Base-by-base conservation (phyloP, 257 asterid genomes). In the Solanum etuberosum region DNA sequence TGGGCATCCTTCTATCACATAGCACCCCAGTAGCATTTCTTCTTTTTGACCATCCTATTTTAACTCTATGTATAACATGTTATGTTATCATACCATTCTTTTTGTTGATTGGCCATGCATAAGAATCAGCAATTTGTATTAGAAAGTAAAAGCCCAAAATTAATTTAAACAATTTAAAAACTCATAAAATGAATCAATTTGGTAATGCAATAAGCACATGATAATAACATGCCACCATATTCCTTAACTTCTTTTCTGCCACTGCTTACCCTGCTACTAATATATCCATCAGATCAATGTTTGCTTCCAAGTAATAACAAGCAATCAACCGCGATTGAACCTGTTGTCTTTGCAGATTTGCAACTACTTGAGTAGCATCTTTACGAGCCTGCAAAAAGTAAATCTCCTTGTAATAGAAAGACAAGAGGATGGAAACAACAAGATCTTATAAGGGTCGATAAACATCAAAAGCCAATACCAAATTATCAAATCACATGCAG, bases 301-400 rank as follows among this genome's bases (percentile, higher is more conserved):
- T 97, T 87, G 92, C 93, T 90, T 97, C 98, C 97, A 96, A 91
- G 93, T 95, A 96, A 87, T 97, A 97, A 85, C 98, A 97, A 61
- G 99, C 99, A 90, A 96, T 96, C 94, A 97, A 83, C 91, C 94
- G 92, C 10, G 99, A 97, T 4, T 97, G 98, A 87, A 97, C 99
- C 90, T 95, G 99, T 83, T 97, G 99, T 93, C 99, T 94, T 91
- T 97, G 99, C 92, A 97, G 92, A 93, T 97, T 97, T 31, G 99
- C 98, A 89, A 97, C 98, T 87, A 97, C 98, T 90, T 95, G 99
- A 5, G 99, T 95, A 67, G 98, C 99, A 92, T 96, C 99, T 91
- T 96, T 97, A 86, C 99, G 97, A 54, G 98, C 89, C 99, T 97
- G 95, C 92, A 92, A 86, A 81, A 86, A 18, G 61, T 37, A 46